phyloP scores from a whole-genome alignment of 1,139 yeast species.

The Taphrina flavorubra region DNA sequence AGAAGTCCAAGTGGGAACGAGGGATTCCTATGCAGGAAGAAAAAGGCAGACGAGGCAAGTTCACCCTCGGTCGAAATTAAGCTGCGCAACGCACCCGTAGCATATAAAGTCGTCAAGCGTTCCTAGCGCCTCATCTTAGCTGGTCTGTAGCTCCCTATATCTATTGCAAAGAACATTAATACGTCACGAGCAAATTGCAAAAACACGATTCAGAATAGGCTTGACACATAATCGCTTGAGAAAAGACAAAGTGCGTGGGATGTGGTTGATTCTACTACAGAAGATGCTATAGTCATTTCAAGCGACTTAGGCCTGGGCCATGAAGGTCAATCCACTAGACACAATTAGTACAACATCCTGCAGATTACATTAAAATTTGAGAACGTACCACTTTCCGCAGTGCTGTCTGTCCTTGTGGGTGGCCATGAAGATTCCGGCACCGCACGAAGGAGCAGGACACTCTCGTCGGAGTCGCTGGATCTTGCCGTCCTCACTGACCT shows the following conservation, averaged over 20 bases:
- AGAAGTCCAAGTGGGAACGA: slow-evolving; percentile 81
- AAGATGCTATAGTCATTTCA: not conserved
- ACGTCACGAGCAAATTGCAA: no score
- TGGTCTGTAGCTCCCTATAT: slow-evolving; percentile 1
- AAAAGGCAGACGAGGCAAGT: slow-evolving; percentile 59
- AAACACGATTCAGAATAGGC: no score
- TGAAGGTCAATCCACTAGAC: slow-evolving; percentile 31
- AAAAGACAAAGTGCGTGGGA: no score
- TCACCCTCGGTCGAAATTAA: slow-evolving; percentile 35
- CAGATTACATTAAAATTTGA: no score
- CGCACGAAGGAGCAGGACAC: slow-evolving; percentile 90
- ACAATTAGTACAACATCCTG: slow-evolving; percentile 7
- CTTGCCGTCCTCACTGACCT: slow-evolving; percentile 97
- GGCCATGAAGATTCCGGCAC: slow-evolving; percentile 92
- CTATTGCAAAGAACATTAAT: not conserved
- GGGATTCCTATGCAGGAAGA: slow-evolving; percentile 63
- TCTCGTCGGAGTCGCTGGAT: slow-evolving; percentile 99
- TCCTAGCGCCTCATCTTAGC: not conserved
- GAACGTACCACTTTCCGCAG: slow-evolving; percentile 36
- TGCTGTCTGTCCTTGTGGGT: slow-evolving; percentile 75
- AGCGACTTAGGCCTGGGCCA: slow-evolving; percentile 30
- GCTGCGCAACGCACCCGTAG: not conserved
- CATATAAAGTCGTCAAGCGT: not conserved
- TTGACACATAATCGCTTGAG: no score
- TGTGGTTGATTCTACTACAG: no score